These are phyloP conservation scores for Suillus americanus DNA, from an alignment of 768 basidiomycete species.

Conservation along the genomic window DNA sequence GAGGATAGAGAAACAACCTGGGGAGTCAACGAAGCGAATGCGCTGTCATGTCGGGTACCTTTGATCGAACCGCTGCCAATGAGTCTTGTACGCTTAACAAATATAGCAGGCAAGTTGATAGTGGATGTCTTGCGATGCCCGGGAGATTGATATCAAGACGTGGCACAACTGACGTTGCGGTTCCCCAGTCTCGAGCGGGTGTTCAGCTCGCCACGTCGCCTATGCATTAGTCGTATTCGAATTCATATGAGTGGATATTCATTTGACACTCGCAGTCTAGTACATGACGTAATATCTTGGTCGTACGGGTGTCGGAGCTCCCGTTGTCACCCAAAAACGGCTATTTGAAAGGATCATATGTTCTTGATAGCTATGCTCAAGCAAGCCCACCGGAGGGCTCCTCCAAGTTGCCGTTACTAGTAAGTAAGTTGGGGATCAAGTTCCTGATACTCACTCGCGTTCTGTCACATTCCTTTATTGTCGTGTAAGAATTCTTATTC, in stretches of 20 bases:
- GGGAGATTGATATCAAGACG: not conserved
- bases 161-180: not conserved
- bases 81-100: not conserved
- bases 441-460: constrained; percentile 19
- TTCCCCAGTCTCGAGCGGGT: too few species aligned
- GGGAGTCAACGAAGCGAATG: not conserved
- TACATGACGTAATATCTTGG: not conserved
- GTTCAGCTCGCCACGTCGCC: not conserved
- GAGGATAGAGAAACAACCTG: not conserved
- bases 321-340: not conserved
- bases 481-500: constrained; percentile 10
- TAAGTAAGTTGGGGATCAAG: not conserved
- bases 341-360: not conserved
- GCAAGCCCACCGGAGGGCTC: too few species aligned
- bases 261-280: too few species aligned
- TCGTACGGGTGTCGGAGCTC: too few species aligned
- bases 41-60: constrained; percentile 1
- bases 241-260: not conserved
- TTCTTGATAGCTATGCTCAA: too few species aligned
- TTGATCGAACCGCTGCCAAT: not conserved
- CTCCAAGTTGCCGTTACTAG: constrained; percentile 4
- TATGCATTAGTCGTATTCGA: not conserved
- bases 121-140: not conserved
- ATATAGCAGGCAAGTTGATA: not conserved
- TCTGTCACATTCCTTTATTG: constrained; percentile 8